Percentiles rank a stretch among this genome's conserved stretches.
phyloP scores from a whole-genome alignment of 192 early-diverging fungal species.

The Neocallimastix lanati region DNA sequence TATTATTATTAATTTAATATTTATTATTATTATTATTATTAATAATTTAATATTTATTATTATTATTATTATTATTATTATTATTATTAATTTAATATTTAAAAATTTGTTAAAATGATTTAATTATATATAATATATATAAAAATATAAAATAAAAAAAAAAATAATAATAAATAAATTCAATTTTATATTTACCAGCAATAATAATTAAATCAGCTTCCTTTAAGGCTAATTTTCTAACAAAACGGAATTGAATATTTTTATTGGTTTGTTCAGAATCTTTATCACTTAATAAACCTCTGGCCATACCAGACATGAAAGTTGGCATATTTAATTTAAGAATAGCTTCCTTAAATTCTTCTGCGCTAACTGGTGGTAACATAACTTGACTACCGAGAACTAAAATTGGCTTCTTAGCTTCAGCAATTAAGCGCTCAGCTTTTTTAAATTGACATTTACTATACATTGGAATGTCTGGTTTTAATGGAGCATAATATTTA shows the following conservation, averaged over 20 bases:
- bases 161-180: no score
- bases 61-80: no score
- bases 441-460: neutral
- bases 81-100: no score
- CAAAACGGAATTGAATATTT: neutral
- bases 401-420: neutral
- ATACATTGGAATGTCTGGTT: neutral
- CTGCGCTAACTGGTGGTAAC: neutral
- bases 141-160: no score
- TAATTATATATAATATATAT: no score
- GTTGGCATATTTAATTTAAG: neutral
- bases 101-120: no score
- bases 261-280: neutral
- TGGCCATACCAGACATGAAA: neutral
- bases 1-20: no score
- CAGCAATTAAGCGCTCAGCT: neutral
- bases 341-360: neutral
- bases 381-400: neutral
- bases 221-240: neutral
- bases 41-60: no score
- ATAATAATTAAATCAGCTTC: neutral
- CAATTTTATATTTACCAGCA: neutral
- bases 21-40: no score
- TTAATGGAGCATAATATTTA: neutral
- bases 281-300: neutral